Evolutionary conservation across 257 asterid genomes (phyloP).

Genomic region (Nicotiana undulata): DNA sequence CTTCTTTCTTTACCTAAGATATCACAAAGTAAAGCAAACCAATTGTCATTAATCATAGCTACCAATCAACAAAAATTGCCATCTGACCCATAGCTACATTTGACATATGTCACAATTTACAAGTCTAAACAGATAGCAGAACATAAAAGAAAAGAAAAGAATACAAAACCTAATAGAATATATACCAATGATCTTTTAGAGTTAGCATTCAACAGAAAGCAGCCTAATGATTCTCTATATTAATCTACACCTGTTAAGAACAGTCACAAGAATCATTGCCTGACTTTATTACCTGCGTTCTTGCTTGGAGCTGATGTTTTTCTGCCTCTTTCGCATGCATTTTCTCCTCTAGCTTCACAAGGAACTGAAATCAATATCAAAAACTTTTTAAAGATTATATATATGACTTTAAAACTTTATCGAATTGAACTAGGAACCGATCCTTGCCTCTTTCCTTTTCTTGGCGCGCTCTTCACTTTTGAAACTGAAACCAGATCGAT

Average conservation of each 20-base stretch:
- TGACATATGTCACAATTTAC: neutral
- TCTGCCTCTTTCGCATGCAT: constrained; percentile 40
- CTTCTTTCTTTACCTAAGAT: constrained; percentile 48
- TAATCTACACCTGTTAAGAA: neutral
- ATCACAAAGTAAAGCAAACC: constrained; percentile 1
- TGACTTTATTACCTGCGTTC: constrained; percentile 33
- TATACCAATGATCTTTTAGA: neutral
- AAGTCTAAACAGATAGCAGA: neutral
- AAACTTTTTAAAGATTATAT: neutral
- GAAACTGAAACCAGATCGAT: constrained; percentile 24
- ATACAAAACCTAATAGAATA: neutral
- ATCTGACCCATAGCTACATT: neutral
- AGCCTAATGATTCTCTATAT: neutral
- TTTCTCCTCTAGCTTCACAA: constrained; percentile 35
- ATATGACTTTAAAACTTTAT: neutral
- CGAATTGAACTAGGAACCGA: neutral
- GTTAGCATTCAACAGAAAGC: neutral
- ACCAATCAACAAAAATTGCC: neutral
- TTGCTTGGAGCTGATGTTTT: constrained; percentile 33
- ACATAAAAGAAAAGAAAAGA: neutral
- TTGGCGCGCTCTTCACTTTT: constrained; percentile 44
- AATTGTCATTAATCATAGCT: neutral
- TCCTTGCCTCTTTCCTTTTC: constrained; percentile 58
- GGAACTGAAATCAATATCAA: constrained; percentile 10
- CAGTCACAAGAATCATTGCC: neutral